Evolutionary conservation across 805 yeast species (phyloP), one percentile per base, ranked within the genome.

Genomic region (Cyberlindnera americana): DNA sequence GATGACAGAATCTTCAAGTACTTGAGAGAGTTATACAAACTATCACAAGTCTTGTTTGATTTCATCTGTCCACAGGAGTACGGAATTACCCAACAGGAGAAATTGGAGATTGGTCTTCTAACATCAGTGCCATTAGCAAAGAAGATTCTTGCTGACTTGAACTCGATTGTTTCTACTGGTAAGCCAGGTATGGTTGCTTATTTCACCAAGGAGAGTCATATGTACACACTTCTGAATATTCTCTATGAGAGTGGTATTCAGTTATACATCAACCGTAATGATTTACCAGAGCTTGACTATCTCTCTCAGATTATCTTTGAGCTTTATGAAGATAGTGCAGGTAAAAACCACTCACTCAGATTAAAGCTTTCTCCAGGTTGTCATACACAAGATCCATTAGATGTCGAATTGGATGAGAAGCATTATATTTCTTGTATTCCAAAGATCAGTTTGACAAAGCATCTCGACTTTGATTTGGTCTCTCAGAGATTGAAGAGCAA

Each of bases 1-100:
- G 95, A 87, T 57, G 83, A 83, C 47, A 80, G 87, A 2, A 81
- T 83, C 38, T 90, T 75, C 60, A 83, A 83, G 23, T 75, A 87
- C 47, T 70, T 93, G 43, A 72, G 98, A 50, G 99, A 93, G 59
- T 72, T 93, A 37, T 93, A 90, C 60, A 72, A 91, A 47, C 70
- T 93, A 40, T 86, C 96, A 1, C 95, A 93, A 61, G 96, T 93
- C 6, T 66, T 93, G 47, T 93, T 93, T 66, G 99, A 93, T 64
- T 93, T 91, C 57, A 89, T 93, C 35, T 93, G 98, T 64, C 99
- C 99, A 9, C 98, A 93, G 62, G 99, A 93, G 59, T 93, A 93
- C 59, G 99, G 99, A 48, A 93, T 93, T 52, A 88, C 90, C 49
- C 95, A 89, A 56, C 82, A 83, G 54, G 99, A 93, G 62, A 93